A percentile compares a stretch with the other conserved stretches of the same genome.
phyloP scores from a whole-genome alignment of 176 grass and related monocot species.

The Panicum miliaceum region DNA sequence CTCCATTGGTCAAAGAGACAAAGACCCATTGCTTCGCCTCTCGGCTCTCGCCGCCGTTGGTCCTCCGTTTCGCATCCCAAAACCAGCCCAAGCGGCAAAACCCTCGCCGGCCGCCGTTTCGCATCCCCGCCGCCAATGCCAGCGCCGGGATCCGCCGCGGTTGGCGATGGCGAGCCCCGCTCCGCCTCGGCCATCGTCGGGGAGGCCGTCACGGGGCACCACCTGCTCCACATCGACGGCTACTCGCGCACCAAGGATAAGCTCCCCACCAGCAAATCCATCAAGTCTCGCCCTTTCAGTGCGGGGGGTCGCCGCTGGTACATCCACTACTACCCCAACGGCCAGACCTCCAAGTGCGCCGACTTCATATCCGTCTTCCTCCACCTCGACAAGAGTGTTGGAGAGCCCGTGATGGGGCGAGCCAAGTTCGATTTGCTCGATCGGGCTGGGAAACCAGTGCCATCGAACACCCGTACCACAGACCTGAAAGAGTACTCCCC shows the following conservation, averaged over 20 bases:
- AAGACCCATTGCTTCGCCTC: too few relatives aligned
- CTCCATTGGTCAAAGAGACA: too few relatives aligned
- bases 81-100: not conserved
- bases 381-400: not conserved
- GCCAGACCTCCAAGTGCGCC: fast-evolving
- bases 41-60: too few relatives aligned
- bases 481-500: not conserved
- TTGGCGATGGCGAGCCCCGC: not conserved
- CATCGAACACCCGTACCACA: not conserved
- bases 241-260: not conserved
- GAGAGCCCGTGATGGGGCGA: not conserved
- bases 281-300: not conserved
- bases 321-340: not conserved
- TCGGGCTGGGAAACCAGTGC: not conserved
- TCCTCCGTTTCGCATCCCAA: not conserved
- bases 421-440: conserved; percentile 34
- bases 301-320: not conserved
- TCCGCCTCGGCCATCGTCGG: conserved; percentile 31
- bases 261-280: not conserved
- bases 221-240: not conserved
- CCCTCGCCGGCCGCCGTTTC: not conserved
- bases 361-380: not conserved
- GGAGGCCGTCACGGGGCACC: not conserved
- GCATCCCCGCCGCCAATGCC: not conserved
- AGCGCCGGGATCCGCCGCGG: not conserved